Base-by-base conservation (phyloP, 225 moss, liverwort and hornwort species). In the Sphagnum contortum region DNA sequence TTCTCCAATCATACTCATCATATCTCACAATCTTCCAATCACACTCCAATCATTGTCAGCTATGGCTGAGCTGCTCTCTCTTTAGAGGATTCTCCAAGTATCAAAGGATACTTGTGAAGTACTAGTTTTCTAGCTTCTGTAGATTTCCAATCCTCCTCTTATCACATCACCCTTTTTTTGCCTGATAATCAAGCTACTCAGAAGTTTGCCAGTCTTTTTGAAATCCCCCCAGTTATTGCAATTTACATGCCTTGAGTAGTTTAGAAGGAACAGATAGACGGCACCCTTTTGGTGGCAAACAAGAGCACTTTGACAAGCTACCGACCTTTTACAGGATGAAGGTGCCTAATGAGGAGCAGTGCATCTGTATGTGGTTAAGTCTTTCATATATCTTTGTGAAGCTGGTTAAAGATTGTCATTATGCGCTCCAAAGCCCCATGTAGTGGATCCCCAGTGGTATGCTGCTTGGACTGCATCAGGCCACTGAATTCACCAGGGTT, bases 251-350 rank as follows among this genome's bases (percentile, higher is more conserved):
- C 84, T 75, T 77, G 79, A 88, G 74, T 76, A 77, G 67, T 87
- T 89, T 85, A 76, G 81, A 85, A 88, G 83, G 79, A 87, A 84
- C 81, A 85, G 90, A 88, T 90, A 83, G 87, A 81, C 76, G 81
- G 87, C 72, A 87, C 74, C 79, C 83, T 74, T 65, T 74, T 80
- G 72, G 77, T 80, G 74, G 77, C 76, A 76, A 86, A 78, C 91
- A 87, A 86, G 90, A 86, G 79, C 81, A 91, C 80, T 81, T 93
- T 91, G 80, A 81, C 92, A 87, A 87, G 83, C 93, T 89, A 79
- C 82, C 73, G 87, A 89, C 83, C 79, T 77, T 74, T 0, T 88
- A 82, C 81, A 88, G 72, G 85, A 80, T 87, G 88, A 98, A 90
- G 90, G 88, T 83, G 87, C 87, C 73, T 86, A 87, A 83, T 87